A percentile compares a stretch with the other conserved stretches of the same genome.
Evolutionary conservation across 441 rosid species (phyloP).

Genomic region (Erodium chrysanthum): DNA sequence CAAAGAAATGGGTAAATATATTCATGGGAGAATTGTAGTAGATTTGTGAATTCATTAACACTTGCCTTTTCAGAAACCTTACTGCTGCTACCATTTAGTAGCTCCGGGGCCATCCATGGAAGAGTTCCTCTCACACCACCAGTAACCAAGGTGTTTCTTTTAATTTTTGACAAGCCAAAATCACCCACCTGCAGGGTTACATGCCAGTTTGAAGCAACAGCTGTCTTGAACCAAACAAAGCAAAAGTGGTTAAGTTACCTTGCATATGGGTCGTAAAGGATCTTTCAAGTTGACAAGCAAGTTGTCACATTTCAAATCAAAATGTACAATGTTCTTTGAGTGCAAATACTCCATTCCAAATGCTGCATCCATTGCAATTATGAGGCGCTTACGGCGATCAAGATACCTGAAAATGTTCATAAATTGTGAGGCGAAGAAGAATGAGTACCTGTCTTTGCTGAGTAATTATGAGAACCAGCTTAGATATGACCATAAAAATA

Average conservation of each 20-base stretch:
- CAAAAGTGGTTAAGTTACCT: conserved; percentile 28
- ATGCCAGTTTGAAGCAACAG: too few relatives aligned
- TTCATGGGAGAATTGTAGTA: not conserved
- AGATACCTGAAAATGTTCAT: conserved; percentile 28
- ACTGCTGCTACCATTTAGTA: conserved; percentile 42
- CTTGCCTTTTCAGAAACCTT: conserved; percentile 57
- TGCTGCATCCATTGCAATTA: conserved; percentile 68
- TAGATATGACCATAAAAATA: not conserved
- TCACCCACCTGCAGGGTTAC: conserved; percentile 59
- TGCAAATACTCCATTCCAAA: conserved; percentile 73
- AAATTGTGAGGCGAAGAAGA: not conserved
- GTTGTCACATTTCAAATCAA: conserved; percentile 69
- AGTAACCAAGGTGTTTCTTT: conserved; percentile 56
- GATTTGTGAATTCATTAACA: not conserved
- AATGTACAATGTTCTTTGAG: conserved; percentile 62
- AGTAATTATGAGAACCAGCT: not conserved
- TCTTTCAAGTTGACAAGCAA: conserved; percentile 69
- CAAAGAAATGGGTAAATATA: not conserved
- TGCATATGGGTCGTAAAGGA: conserved; percentile 66
- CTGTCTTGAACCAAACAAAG: too few relatives aligned
- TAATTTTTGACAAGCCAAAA: conserved; percentile 61
- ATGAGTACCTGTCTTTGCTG: too few relatives aligned
- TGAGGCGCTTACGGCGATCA: conserved; percentile 47
- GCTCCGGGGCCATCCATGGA: conserved; percentile 36
- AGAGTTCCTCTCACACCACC: conserved; percentile 70